phyloP scores from a whole-genome alignment of 192 early-diverging fungal species.

The Backusella circina region DNA sequence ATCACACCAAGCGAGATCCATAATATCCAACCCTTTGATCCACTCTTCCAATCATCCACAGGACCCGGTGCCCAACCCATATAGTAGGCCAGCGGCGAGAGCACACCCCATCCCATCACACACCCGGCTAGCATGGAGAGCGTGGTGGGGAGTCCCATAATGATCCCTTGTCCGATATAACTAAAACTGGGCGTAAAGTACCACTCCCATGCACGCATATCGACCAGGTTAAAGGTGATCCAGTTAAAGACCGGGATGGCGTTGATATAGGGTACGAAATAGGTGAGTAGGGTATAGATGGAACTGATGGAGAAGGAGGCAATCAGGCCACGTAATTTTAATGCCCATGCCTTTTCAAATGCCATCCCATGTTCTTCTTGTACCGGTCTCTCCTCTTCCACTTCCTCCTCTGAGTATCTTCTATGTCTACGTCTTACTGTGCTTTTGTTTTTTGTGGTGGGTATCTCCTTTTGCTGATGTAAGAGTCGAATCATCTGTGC shows the following conservation, averaged over 20 bases:
- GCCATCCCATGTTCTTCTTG: not conserved
- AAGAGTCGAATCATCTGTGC: constrained; percentile 80
- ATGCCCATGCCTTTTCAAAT: constrained; percentile 53
- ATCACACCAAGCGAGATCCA: constrained; percentile 80
- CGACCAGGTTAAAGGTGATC: constrained; percentile 41
- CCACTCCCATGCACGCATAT: constrained; percentile 64
- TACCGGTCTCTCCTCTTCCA: not conserved
- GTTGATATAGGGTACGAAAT: constrained; percentile 55
- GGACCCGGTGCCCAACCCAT: constrained; percentile 69
- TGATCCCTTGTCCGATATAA: constrained; percentile 78
- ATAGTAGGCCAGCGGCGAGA: constrained; percentile 63
- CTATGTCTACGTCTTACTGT: constrained; percentile 29
- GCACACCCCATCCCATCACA: constrained; percentile 68
- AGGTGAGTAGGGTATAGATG: constrained; percentile 58
- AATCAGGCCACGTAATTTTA: constrained; percentile 52
- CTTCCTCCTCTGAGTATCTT: not conserved
- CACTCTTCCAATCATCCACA: constrained; percentile 66
- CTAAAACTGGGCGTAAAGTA: constrained; percentile 68
- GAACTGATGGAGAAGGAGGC: constrained; percentile 59
- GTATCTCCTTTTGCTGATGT: constrained; percentile 38
- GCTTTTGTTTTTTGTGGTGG: constrained; percentile 1
- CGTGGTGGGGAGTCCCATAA: constrained; percentile 77
- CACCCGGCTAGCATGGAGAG: constrained; percentile 67
- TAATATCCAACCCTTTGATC: constrained; percentile 73
- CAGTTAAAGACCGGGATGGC: constrained; percentile 58